These are phyloP conservation scores for Hygrocybe punicea DNA, from an alignment of 768 basidiomycete genomes.

Conservation along the genomic window DNA sequence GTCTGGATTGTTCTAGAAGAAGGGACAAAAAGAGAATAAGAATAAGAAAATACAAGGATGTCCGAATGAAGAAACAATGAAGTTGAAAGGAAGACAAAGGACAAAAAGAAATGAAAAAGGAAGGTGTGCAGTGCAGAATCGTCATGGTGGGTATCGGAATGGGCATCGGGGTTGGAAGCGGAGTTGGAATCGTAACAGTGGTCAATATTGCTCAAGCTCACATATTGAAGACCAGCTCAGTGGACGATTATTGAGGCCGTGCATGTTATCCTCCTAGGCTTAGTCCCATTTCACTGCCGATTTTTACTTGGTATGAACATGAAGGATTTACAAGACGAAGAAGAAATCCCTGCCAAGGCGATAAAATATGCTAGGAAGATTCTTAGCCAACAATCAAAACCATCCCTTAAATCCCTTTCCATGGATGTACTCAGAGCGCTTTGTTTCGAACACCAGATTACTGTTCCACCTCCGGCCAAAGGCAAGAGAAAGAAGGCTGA, in stretches of 20 bases:
- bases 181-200: too few relatives aligned
- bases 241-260: slow-evolving; percentile 10
- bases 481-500: not conserved
- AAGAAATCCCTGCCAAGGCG: not conserved
- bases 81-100: too few relatives aligned
- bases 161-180: too few relatives aligned
- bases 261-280: slow-evolving; percentile 15
- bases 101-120: too few relatives aligned
- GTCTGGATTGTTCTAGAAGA: too few relatives aligned
- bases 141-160: too few relatives aligned
- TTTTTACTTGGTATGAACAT: slow-evolving; percentile 7
- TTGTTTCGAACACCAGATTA: not conserved
- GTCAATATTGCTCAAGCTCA: slow-evolving; percentile 18
- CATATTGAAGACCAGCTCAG: slow-evolving; percentile 23
- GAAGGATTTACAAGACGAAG: not conserved
- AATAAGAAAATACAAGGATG: too few relatives aligned
- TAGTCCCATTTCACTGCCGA: slow-evolving; percentile 12
- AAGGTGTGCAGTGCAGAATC: too few relatives aligned
- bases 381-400: not conserved
- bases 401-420: not conserved
- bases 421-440: not conserved
- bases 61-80: too few relatives aligned
- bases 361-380: not conserved
- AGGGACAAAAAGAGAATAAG: too few relatives aligned
- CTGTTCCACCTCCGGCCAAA: not conserved